phyloP scores from a whole-genome alignment of 768 basidiomycete species.

The Asterophora parasitica region DNA sequence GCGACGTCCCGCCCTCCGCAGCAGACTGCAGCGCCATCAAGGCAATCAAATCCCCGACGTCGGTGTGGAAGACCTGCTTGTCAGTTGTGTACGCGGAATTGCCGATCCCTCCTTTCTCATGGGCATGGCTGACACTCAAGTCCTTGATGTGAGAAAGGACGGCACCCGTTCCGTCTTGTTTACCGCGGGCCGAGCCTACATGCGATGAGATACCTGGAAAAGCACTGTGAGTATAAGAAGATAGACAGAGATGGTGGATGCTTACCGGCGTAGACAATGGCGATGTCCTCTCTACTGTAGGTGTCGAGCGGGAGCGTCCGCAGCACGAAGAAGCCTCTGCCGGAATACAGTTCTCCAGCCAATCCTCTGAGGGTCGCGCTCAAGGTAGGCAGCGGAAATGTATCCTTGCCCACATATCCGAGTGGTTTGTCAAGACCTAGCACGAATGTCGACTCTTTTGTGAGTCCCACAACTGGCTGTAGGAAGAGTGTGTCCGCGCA shows the following conservation, averaged over 20 bases:
- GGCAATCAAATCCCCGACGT: slow-evolving; percentile 42
- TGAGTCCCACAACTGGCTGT: neutral
- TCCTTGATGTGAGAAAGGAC: slow-evolving; percentile 46
- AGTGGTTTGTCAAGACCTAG: slow-evolving; percentile 25
- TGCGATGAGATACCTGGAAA: slow-evolving; percentile 40
- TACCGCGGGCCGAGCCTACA: slow-evolving; percentile 38
- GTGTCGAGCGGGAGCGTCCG: slow-evolving; percentile 40
- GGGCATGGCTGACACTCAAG: slow-evolving; percentile 36
- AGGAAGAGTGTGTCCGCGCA: slow-evolving; percentile 10
- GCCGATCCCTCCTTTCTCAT: slow-evolving; percentile 36
- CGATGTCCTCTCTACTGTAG: slow-evolving; percentile 35
- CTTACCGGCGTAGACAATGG: slow-evolving; percentile 40
- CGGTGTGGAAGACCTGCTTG: slow-evolving; percentile 47
- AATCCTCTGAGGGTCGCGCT: slow-evolving; percentile 29
- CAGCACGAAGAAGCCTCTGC: slow-evolving; percentile 45
- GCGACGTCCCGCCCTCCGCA: slow-evolving; percentile 39
- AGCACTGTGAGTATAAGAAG: slow-evolving; percentile 7
- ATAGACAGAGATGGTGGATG: slow-evolving; percentile 15
- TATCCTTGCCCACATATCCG: slow-evolving; percentile 33
- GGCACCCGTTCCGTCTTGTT: slow-evolving; percentile 39
- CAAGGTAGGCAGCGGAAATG: slow-evolving; percentile 40
- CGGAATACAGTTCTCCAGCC: slow-evolving; percentile 38
- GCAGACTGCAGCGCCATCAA: slow-evolving; percentile 38
- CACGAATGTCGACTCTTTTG: neutral
- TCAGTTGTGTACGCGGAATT: slow-evolving; percentile 44